These are phyloP conservation scores for Phaeodactylum tricornutum DNA, from an alignment of 108 stramenopile genomes.

Conservation along the genomic window DNA sequence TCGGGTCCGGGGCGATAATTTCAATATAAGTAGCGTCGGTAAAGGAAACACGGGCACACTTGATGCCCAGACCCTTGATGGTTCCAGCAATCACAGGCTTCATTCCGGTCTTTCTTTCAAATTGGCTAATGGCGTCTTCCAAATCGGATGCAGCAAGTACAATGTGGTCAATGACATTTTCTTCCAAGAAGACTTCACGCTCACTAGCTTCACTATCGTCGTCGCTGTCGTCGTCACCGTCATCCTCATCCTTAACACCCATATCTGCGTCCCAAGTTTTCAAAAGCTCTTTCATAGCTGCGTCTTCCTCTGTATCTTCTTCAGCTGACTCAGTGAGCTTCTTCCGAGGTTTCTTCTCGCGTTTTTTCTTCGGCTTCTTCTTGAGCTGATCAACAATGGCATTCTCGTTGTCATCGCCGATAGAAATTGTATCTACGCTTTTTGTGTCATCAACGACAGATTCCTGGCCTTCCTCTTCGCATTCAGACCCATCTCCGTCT, in stretches of 20 bases:
- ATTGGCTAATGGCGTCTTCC: slow-evolving; percentile 34
- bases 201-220: slow-evolving; percentile 24
- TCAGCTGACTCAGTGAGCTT: slow-evolving; percentile 8
- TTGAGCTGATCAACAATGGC: slow-evolving; percentile 1
- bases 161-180: slow-evolving; percentile 46
- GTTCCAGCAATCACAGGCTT: slow-evolving; percentile 34
- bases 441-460: neutral
- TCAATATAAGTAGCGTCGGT: slow-evolving; percentile 35
- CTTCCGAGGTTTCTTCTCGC: slow-evolving; percentile 2
- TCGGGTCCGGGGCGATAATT: slow-evolving; percentile 42
- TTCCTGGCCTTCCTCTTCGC: neutral
- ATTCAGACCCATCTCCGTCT: neutral
- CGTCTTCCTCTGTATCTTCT: slow-evolving; percentile 12
- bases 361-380: slow-evolving; percentile 7
- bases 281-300: slow-evolving; percentile 14
- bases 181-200: slow-evolving; percentile 27
- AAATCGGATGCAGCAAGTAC: slow-evolving; percentile 42
- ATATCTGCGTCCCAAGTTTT: slow-evolving; percentile 17
- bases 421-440: neutral
- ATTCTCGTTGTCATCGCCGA: neutral
- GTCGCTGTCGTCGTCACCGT: slow-evolving; percentile 16
- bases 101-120: slow-evolving; percentile 38
- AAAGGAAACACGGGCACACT: slow-evolving; percentile 36
- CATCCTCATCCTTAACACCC: slow-evolving; percentile 11
- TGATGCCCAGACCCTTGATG: slow-evolving; percentile 36